A percentile compares a stretch with the other conserved stretches of the same genome.
These are phyloP conservation scores for Entelexis paramagnoliae DNA, from an alignment of 1,139 yeast species.

Conservation along the genomic window DNA sequence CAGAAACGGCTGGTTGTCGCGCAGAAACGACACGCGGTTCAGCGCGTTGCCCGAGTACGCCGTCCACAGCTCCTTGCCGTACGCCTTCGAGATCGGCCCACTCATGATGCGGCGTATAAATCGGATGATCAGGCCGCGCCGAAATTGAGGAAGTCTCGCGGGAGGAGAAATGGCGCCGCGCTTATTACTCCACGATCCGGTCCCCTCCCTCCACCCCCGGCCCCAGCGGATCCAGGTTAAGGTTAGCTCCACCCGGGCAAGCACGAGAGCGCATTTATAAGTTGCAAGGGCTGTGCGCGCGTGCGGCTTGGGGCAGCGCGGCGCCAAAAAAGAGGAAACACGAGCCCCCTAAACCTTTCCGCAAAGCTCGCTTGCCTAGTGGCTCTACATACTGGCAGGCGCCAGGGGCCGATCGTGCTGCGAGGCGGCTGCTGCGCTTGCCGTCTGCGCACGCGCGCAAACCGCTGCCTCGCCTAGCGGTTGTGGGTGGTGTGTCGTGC, in stretches of 20 bases:
- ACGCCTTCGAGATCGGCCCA: constrained; percentile 18
- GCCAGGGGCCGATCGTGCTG: no score
- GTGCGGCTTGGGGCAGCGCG: no score
- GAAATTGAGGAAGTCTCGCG: not conserved
- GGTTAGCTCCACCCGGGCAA: constrained; percentile 4
- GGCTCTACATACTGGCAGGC: no score
- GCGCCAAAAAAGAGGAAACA: no score
- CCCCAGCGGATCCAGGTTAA: not conserved
- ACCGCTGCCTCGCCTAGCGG: no score
- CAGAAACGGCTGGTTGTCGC: constrained; percentile 57
- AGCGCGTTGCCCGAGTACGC: constrained; percentile 48
- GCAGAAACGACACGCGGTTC: constrained; percentile 69
- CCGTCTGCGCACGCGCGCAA: not conserved
- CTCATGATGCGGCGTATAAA: not conserved
- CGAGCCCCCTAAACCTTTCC: no score
- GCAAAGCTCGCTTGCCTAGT: no score
- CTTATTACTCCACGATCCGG: not conserved
- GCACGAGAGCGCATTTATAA: no score
- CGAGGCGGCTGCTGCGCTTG: no score
- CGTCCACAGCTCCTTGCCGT: constrained; percentile 26
- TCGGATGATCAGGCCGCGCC: not conserved
- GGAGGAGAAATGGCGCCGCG: not conserved
- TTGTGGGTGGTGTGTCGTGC: no score
- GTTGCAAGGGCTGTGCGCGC: no score
- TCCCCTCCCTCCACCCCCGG: not conserved